These are phyloP conservation scores for Chernovozyma aurita DNA, from an alignment of 1,139 yeast genomes.

Conservation along the genomic window DNA sequence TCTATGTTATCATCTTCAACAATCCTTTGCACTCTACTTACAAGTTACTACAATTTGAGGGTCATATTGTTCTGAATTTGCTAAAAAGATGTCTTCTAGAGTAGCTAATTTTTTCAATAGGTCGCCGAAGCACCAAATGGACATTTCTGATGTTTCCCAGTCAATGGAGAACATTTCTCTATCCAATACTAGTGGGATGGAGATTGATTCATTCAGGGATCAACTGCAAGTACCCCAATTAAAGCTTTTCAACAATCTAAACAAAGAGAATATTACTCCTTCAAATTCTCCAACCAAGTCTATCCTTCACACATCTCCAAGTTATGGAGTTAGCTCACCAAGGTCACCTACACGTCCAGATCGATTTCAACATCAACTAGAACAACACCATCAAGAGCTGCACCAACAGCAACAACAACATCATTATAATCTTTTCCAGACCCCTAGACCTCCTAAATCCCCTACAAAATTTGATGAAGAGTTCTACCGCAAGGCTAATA, in stretches of 20 bases:
- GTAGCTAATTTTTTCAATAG: constrained; percentile 22
- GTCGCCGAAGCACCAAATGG: constrained; percentile 19
- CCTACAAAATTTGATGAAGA: constrained; percentile 32
- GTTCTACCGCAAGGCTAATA: constrained; percentile 56
- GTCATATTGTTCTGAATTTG: too few relatives aligned
- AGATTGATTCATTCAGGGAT: constrained; percentile 29
- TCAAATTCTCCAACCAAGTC: constrained; percentile 40
- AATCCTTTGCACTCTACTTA: too few relatives aligned
- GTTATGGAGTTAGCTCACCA: constrained; percentile 9
- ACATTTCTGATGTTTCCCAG: constrained; percentile 37
- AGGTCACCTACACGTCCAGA: constrained; percentile 7
- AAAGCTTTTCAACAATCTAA: constrained; percentile 15
- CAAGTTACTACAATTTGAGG: too few relatives aligned
- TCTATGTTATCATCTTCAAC: too few relatives aligned
- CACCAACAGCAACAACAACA: constrained; percentile 8
- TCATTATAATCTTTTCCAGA: constrained; percentile 4
- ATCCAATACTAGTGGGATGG: constrained; percentile 30
- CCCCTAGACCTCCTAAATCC: constrained; percentile 7
- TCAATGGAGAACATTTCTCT: constrained; percentile 45
- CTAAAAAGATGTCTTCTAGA: constrained; percentile 8
- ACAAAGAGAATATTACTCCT: constrained; percentile 47
- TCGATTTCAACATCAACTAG: constrained; percentile 3
- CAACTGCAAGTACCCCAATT: constrained; percentile 13
- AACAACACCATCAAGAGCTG: constrained; percentile 5
- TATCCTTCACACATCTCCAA: constrained; percentile 33